phyloP scores from a whole-genome alignment of 2,329 filamentous ascomycete species.

The Knoxdaviesia proteae region DNA sequence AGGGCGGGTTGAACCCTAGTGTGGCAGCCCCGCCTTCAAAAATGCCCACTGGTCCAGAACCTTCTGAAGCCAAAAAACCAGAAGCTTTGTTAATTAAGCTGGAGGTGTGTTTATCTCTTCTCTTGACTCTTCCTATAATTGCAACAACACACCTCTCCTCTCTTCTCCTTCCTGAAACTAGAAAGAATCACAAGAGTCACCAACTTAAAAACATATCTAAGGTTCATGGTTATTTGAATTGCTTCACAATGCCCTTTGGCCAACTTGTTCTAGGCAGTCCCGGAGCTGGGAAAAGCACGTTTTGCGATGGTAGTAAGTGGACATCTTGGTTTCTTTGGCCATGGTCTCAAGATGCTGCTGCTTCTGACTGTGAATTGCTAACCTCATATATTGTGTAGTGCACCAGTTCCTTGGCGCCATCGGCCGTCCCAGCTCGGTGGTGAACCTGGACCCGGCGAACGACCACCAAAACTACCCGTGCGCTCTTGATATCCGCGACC shows the following conservation, averaged over 20 bases:
- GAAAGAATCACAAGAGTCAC: too few relatives aligned
- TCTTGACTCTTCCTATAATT: too few relatives aligned
- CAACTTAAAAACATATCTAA: too few relatives aligned
- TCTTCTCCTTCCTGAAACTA: too few relatives aligned
- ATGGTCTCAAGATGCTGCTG: neutral
- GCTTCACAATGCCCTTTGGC: conserved; percentile 32
- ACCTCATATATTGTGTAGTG: conserved; percentile 28
- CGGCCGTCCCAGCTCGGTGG: conserved; percentile 79
- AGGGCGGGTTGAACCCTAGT: too few relatives aligned
- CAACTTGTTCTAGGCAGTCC: conserved; percentile 88
- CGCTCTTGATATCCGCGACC: conserved; percentile 72
- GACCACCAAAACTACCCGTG: conserved; percentile 76
- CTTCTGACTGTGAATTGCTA: neutral
- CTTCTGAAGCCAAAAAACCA: too few relatives aligned
- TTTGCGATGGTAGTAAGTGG: conserved; percentile 73
- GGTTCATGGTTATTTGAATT: neutral
- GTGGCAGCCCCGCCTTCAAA: too few relatives aligned
- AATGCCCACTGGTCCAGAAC: too few relatives aligned
- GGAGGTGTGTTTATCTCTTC: too few relatives aligned
- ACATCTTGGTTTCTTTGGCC: neutral
- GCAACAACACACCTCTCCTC: too few relatives aligned
- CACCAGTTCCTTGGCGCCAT: conserved; percentile 96
- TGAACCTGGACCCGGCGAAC: conserved; percentile 95
- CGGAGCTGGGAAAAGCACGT: conserved; percentile 89
- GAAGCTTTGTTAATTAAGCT: too few relatives aligned